Percentiles rank a stretch among this genome's conserved stretches.
These are phyloP conservation scores for Sarocladium oryzae DNA, from an alignment of 2,329 filamentous ascomycete genomes.

Conservation along the genomic window DNA sequence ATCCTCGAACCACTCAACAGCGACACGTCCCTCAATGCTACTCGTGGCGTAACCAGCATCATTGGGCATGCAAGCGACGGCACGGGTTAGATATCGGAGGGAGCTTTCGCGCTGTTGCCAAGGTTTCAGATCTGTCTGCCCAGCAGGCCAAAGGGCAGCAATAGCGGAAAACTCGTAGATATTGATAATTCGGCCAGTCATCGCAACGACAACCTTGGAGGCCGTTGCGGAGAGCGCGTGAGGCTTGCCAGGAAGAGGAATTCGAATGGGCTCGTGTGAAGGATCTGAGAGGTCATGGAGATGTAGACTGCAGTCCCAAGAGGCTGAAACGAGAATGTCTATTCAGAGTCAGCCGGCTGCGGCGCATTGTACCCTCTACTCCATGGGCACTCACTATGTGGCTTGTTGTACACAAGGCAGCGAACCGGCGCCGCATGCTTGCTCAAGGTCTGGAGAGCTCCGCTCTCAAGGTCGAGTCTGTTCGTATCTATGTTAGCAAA, in stretches of 20 bases:
- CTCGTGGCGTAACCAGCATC: constrained; percentile 89
- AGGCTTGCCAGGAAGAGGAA: constrained; percentile 76
- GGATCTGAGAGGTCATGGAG: constrained; percentile 61
- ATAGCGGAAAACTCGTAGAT: constrained; percentile 84
- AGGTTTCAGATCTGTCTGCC: constrained; percentile 54
- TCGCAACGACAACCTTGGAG: constrained; percentile 85
- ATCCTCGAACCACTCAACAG: constrained; percentile 97
- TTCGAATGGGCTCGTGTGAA: constrained; percentile 49
- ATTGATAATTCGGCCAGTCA: constrained; percentile 87
- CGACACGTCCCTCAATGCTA: constrained; percentile 90
- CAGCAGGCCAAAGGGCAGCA: constrained; percentile 41
- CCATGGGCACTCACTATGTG: constrained; percentile 50
- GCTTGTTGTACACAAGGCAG: constrained; percentile 72
- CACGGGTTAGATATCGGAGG: constrained; percentile 91
- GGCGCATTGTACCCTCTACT: not conserved
- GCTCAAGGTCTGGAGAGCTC: constrained; percentile 67
- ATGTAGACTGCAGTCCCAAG: constrained; percentile 89
- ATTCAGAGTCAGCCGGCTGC: not conserved
- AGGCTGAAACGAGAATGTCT: constrained; percentile 78
- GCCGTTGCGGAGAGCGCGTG: constrained; percentile 76
- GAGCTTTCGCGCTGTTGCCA: constrained; percentile 94
- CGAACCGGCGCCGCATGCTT: constrained; percentile 75
- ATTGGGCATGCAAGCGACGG: constrained; percentile 92
- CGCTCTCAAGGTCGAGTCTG: constrained; percentile 63
- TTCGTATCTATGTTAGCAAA: not conserved